Conservation (phyloP, 768 basidiomycete species). For the Kwoniella heveanensis region DNA sequence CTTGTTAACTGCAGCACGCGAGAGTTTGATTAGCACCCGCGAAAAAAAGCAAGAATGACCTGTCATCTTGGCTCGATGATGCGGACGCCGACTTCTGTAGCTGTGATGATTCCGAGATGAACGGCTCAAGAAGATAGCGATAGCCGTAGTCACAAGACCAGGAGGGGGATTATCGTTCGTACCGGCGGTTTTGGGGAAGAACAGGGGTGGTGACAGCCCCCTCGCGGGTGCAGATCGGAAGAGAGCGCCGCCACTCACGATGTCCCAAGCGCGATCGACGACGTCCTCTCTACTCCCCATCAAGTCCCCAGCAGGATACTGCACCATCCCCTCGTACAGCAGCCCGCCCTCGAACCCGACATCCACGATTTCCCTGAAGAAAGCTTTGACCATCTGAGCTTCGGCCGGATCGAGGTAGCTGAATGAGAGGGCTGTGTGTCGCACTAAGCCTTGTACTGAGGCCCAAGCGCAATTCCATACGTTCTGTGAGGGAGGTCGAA, state of each 20-base stretch:
- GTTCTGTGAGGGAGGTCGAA: conserved; percentile 46
- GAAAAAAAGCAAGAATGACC: too few relatives aligned
- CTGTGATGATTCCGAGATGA: too few relatives aligned
- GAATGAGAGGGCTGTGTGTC: conserved; percentile 33
- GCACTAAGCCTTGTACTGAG: conserved; percentile 40
- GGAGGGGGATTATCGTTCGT: too few relatives aligned
- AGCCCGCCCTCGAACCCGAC: conserved; percentile 45
- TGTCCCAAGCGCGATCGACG: conserved; percentile 26
- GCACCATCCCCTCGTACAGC: conserved; percentile 33
- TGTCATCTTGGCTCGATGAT: too few relatives aligned
- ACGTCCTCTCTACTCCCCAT: conserved; percentile 24
- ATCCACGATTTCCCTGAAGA: conserved; percentile 44
- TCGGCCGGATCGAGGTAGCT: conserved; percentile 13
- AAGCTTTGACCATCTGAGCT: conserved; percentile 27
- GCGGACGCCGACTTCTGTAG: too few relatives aligned
- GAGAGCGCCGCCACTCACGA: conserved; percentile 21
- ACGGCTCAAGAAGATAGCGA: too few relatives aligned
- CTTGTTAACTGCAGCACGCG: conserved; percentile 2
- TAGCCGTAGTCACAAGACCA: too few relatives aligned
- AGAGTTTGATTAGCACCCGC: not conserved
- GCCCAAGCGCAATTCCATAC: conserved; percentile 51
- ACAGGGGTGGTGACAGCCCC: too few relatives aligned
- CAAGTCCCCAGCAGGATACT: conserved; percentile 32
- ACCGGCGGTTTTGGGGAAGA: too few relatives aligned
- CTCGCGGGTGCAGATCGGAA: too few relatives aligned